A percentile compares a stretch with the other conserved stretches of the same genome.
phyloP scores from a whole-genome alignment of 495 filamentous ascomycete genomes.

The Talaromyces liani region DNA sequence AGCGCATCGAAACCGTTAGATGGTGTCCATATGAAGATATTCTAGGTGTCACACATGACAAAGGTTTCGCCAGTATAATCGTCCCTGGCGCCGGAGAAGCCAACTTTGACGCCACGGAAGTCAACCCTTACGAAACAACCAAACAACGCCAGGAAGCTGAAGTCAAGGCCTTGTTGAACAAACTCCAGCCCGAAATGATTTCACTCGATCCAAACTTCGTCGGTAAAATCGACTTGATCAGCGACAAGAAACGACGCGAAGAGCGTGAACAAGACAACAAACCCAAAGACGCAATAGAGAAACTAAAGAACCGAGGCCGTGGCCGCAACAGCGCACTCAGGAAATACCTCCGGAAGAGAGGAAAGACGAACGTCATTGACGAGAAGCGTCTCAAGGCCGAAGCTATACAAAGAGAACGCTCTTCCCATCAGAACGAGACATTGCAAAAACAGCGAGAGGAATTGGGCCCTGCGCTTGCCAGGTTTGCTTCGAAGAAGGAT shows the following conservation, averaged over 20 bases:
- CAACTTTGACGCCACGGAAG: slow-evolving; percentile 89
- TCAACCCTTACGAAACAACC: slow-evolving; percentile 92
- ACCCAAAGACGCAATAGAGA: slow-evolving; percentile 60
- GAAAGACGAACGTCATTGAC: slow-evolving; percentile 84
- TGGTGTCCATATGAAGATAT: slow-evolving; percentile 97
- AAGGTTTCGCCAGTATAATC: slow-evolving; percentile 82
- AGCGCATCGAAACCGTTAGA: slow-evolving; percentile 66
- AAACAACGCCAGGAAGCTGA: slow-evolving; percentile 93
- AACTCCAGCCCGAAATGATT: slow-evolving; percentile 96
- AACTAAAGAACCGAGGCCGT: slow-evolving; percentile 66
- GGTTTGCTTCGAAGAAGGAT: slow-evolving; percentile 55
- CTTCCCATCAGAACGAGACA: slow-evolving; percentile 53
- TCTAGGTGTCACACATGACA: slow-evolving; percentile 73
- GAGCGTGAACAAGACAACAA: slow-evolving; percentile 69
- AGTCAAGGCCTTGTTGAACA: slow-evolving; percentile 80
- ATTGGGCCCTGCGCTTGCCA: slow-evolving; percentile 61
- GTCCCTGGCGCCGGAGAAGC: slow-evolving; percentile 92
- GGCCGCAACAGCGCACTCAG: slow-evolving; percentile 89
- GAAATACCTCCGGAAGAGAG: slow-evolving; percentile 84
- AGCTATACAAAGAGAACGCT: slow-evolving; percentile 56
- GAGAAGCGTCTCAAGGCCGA: slow-evolving; percentile 67
- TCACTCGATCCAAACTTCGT: slow-evolving; percentile 84
- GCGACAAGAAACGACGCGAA: slow-evolving; percentile 61
- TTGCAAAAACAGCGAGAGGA: slow-evolving; percentile 54
- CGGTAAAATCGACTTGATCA: slow-evolving; percentile 73